Evolutionary conservation across 768 basidiomycete species (phyloP), one percentile per base, ranked within the genome.

Genomic region (Chalciporus chontae): DNA sequence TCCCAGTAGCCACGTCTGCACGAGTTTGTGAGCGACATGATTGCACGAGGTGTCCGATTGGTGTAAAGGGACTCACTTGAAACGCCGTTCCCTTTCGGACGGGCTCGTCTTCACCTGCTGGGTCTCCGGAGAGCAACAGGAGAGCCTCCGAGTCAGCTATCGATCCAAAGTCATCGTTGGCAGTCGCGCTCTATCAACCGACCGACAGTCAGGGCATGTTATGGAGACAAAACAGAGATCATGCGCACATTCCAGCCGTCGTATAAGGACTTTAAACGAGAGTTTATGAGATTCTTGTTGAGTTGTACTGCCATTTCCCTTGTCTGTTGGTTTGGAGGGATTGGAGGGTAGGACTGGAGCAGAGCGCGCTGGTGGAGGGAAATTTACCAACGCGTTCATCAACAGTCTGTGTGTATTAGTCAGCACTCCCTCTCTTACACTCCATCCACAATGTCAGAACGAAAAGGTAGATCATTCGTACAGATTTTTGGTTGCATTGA

Each of bases 1-100:
- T 13, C 94, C 95, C 34, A 98, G 79, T 15, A 99, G 76, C 90
- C 94, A 96, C 64, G 94, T 94, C 95, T 96, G 56, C 21, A 49
- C 34, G 42, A 23, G 45, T 39, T 43, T 11, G 41, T 58, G 45
- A 48, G 23, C 45, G 18, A 41, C 36, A 32, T 2, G 8, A 32
- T 32, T 5, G 14, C 32, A 32, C 32, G 32, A 11, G 14, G 32
- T 1, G 14, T 32, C 10, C 32, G 11, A 13, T 15, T 32, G 32
- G 32, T 5, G 32, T 15, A 11, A 14, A 32, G 10, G 1, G 27
- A 4, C 81, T 52, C 54, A 92, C 95, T 74, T 98, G 95, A 52
- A 97, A 79, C 36, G 91, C 92, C 21, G 88, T 89, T 10, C 93
- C 90, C 66, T 93, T 95, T 51, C 87, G 81, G 59, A 91, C 82